A percentile compares a stretch with the other conserved stretches of the same genome.
Evolutionary conservation across 768 basidiomycete genomes (phyloP).

Genomic region (Gloeopeniophorella convolvens): DNA sequence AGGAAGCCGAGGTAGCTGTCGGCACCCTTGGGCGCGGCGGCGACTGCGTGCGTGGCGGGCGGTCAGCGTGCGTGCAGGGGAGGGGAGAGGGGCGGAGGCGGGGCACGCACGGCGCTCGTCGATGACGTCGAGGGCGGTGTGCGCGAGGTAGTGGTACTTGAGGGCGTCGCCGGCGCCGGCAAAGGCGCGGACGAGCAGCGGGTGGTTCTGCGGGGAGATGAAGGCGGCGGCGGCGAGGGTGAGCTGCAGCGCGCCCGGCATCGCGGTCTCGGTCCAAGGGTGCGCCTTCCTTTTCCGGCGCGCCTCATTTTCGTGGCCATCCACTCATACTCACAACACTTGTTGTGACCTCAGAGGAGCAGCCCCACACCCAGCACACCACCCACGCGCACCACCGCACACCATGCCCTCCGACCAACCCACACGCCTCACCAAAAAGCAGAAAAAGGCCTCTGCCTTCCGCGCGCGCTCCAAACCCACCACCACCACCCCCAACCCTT

Average conservation of each 20-base stretch:
- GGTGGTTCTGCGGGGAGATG: slow-evolving; percentile 78
- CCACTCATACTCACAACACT: no score
- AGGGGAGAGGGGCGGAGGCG: slow-evolving; percentile 6
- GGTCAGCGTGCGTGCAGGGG: neutral
- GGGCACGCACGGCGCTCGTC: slow-evolving; percentile 78
- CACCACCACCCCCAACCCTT: no score
- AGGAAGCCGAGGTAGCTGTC: slow-evolving; percentile 84
- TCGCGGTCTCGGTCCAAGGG: slow-evolving; percentile 23
- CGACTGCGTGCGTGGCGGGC: slow-evolving; percentile 29
- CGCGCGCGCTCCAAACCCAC: slow-evolving; percentile 23
- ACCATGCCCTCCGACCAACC: slow-evolving; percentile 11
- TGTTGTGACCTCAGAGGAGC: no score
- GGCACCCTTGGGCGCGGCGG: slow-evolving; percentile 45
- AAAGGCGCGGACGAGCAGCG: slow-evolving; percentile 72
- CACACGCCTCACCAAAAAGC: slow-evolving; percentile 39
- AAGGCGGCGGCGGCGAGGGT: slow-evolving; percentile 79
- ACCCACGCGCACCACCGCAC: no score
- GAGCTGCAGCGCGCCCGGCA: slow-evolving; percentile 51
- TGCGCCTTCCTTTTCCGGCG: neutral
- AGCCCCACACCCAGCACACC: no score
- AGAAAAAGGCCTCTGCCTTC: slow-evolving; percentile 42
- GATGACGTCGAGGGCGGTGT: slow-evolving; percentile 84
- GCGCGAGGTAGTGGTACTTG: slow-evolving; percentile 88
- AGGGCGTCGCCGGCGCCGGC: slow-evolving; percentile 51
- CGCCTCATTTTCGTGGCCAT: no score